Percentiles rank a stretch among this genome's conserved stretches.
phyloP scores from a whole-genome alignment of 768 basidiomycete genomes.

The Calvatia gigantea region DNA sequence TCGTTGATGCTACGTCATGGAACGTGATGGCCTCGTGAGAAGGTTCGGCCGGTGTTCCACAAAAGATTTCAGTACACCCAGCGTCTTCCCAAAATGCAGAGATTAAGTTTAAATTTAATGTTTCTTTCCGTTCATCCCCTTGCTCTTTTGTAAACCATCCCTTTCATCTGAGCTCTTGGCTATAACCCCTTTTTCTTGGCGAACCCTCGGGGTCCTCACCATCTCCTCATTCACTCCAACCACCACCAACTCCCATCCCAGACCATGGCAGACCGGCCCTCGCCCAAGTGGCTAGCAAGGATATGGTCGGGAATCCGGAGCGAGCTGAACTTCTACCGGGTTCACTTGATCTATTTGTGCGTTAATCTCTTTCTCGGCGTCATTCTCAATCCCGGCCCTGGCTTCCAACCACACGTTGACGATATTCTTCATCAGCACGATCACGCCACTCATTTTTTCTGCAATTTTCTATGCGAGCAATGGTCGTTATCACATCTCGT shows the following conservation, averaged over 20 bases:
- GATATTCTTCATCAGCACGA: constrained; percentile 42
- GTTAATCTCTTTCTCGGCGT: constrained; percentile 20
- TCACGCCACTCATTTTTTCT: constrained; percentile 77
- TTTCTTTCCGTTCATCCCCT: not conserved
- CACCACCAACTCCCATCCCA: not conserved
- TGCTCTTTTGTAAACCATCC: not conserved
- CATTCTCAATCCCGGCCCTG: not conserved
- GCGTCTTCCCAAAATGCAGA: not conserved
- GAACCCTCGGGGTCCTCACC: not conserved
- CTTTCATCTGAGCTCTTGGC: not conserved
- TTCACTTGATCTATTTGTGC: constrained; percentile 62
- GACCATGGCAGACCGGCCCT: not conserved
- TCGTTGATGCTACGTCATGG: not conserved
- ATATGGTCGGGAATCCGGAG: constrained; percentile 32
- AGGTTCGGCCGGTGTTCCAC: not conserved
- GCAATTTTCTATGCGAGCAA: constrained; percentile 83
- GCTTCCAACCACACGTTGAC: not conserved
- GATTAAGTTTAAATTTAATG: not conserved
- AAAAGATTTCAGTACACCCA: not conserved
- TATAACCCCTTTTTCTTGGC: not conserved
- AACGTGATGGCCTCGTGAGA: not conserved
- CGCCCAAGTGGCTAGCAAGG: not conserved
- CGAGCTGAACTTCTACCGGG: constrained; percentile 65
- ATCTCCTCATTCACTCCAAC: not conserved
- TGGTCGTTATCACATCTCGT: constrained; percentile 64